Conservation (phyloP, 345 rosid genomes). For the Hypericum perforatum region DNA sequence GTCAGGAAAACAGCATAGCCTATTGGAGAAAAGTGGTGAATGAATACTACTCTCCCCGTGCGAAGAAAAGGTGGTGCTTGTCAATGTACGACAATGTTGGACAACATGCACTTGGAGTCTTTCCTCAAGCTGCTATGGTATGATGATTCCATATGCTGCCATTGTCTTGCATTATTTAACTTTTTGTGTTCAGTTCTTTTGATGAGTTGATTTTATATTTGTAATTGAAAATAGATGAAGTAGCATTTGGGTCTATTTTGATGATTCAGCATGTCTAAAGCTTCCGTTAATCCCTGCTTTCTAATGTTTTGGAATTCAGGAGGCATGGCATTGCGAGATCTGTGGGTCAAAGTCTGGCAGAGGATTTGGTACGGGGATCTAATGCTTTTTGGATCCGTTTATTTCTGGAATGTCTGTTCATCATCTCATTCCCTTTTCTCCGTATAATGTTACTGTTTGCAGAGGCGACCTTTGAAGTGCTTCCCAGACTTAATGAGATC, state of each 20-base stretch:
- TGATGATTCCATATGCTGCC: not conserved
- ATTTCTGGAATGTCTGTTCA: not conserved
- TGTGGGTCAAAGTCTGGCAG: slow-evolving; percentile 2
- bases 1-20: not conserved
- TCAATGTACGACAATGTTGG: not conserved
- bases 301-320: not conserved
- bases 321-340: not conserved
- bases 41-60: not conserved
- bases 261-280: not conserved
- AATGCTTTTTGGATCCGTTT: not conserved
- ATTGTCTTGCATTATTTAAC: too few species aligned
- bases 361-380: not conserved
- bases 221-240: not conserved
- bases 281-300: not conserved
- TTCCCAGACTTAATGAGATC: not conserved
- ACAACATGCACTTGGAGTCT: slow-evolving; percentile 1
- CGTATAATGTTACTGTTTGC: not conserved
- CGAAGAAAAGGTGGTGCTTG: slow-evolving; percentile 6
- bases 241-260: not conserved
- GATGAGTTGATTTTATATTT: not conserved
- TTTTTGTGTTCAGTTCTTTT: not conserved
- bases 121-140: slow-evolving; percentile 2
- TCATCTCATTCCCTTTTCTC: not conserved
- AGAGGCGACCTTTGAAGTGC: slow-evolving; percentile 5
- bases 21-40: slow-evolving; percentile 1